phyloP scores from a whole-genome alignment of 345 rosid species.

The Camelina neglecta region DNA sequence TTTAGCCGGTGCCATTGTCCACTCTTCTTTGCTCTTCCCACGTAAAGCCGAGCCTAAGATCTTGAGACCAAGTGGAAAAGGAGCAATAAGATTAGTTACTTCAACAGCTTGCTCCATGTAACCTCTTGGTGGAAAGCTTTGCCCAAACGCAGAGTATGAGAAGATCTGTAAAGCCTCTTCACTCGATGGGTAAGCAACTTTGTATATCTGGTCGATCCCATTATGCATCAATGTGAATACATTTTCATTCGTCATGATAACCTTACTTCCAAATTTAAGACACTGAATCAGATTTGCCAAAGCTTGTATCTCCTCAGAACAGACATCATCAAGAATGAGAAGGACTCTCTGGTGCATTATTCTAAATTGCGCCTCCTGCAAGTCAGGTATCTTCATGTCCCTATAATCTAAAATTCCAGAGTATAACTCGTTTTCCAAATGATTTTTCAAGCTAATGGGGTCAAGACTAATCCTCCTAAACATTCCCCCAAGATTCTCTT shows the following conservation, averaged over 20 bases:
- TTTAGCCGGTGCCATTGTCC: background rate
- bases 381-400: slow-evolving; percentile 3
- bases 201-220: slow-evolving; percentile 13
- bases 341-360: slow-evolving; percentile 27
- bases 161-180: slow-evolving; percentile 26
- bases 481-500: background rate
- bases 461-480: background rate
- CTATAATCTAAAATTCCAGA: slow-evolving; percentile 15
- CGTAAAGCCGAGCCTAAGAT: slow-evolving; percentile 17
- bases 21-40: slow-evolving; percentile 16
- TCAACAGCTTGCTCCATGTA: background rate
- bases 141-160: slow-evolving; percentile 29
- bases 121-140: slow-evolving; percentile 28
- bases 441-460: background rate
- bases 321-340: slow-evolving; percentile 22
- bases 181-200: slow-evolving; percentile 12
- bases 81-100: slow-evolving; percentile 5
- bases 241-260: slow-evolving; percentile 3
- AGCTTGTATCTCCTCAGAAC: background rate
- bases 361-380: background rate
- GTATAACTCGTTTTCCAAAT: background rate
- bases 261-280: slow-evolving; percentile 29
- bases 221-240: background rate
- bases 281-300: background rate
- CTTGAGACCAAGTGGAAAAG: slow-evolving; percentile 19